Evolutionary conservation across 768 basidiomycete genomes (phyloP).

Genomic region (Pleurotus djamor): DNA sequence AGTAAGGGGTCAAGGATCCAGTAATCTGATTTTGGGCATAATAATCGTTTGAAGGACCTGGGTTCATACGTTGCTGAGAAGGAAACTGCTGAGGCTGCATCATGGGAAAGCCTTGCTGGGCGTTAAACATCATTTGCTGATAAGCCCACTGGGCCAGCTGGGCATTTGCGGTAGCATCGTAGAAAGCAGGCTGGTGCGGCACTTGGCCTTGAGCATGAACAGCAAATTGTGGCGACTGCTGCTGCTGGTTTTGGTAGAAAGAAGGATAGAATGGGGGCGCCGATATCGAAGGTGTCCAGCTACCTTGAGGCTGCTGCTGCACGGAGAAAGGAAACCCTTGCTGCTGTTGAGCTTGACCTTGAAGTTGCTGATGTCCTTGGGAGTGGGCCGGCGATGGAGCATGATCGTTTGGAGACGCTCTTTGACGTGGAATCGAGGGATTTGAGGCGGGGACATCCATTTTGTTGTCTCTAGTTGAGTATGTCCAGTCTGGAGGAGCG

Average conservation of each 20-base stretch:
- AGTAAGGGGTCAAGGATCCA: constrained; percentile 58
- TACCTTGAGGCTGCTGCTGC: constrained; percentile 67
- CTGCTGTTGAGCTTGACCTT: constrained; percentile 28
- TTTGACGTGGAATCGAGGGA: constrained; percentile 50
- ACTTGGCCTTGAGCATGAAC: constrained; percentile 23
- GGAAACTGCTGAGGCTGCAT: constrained; percentile 45
- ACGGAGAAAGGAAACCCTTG: constrained; percentile 65
- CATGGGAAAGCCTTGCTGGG: constrained; percentile 50
- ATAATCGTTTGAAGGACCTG: constrained; percentile 45
- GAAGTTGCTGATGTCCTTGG: constrained; percentile 18
- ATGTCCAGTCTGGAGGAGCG: constrained; percentile 73
- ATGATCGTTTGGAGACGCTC: constrained; percentile 60
- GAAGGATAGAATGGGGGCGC: constrained; percentile 77
- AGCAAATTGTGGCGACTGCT: constrained; percentile 55
- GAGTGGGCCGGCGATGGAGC: constrained; percentile 23
- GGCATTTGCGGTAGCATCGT: constrained; percentile 65
- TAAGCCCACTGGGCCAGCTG: constrained; percentile 88
- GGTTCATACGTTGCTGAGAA: constrained; percentile 33
- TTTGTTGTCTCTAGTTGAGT: constrained; percentile 56
- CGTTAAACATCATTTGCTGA: constrained; percentile 88
- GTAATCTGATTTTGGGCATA: constrained; percentile 53
- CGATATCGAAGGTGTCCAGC: constrained; percentile 66
- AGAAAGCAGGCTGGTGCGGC: constrained; percentile 58
- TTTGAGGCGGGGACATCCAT: constrained; percentile 52
- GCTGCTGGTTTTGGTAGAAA: constrained; percentile 71